Evolutionary conservation across 2,329 filamentous ascomycete genomes (phyloP).

Genomic region (Trichoderma sp.): DNA sequence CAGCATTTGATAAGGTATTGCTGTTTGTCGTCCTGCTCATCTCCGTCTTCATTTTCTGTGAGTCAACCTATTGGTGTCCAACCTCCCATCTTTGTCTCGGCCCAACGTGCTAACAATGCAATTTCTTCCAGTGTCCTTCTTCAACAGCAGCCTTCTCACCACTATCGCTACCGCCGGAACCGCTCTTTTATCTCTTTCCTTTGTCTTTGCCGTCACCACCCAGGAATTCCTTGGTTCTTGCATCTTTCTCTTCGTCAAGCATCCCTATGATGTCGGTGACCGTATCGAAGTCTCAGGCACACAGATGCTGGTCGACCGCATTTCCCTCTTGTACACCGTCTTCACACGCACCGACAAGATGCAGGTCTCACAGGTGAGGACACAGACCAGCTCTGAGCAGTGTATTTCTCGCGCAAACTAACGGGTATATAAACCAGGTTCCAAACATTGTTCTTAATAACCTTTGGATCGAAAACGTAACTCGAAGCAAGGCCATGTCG

Average conservation of each 20-base stretch:
- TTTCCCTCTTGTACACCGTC: conserved; percentile 88
- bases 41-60: conserved; percentile 77
- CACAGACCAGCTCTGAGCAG: neutral
- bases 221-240: conserved; percentile 97
- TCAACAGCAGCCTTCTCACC: conserved; percentile 79
- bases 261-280: conserved; percentile 94
- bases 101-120: neutral
- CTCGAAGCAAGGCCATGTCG: conserved; percentile 86
- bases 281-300: conserved; percentile 75
- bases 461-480: conserved; percentile 93
- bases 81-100: neutral
- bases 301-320: conserved; percentile 82
- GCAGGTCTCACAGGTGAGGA: conserved; percentile 61
- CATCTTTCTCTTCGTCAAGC: conserved; percentile 98
- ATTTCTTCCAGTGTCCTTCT: conserved; percentile 64
- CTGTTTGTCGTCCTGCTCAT: conserved; percentile 77
- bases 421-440: conserved; percentile 46
- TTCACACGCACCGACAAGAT: conserved; percentile 81
- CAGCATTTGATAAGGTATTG: conserved; percentile 83
- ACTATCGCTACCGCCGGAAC: conserved; percentile 89
- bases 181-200: conserved; percentile 89
- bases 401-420: neutral
- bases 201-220: conserved; percentile 87
- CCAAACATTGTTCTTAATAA: conserved; percentile 91
- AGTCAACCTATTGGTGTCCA: conserved; percentile 31